Conservation (phyloP, 2,329 filamentous ascomycete genomes). For the Leptosphaerulina australis region DNA sequence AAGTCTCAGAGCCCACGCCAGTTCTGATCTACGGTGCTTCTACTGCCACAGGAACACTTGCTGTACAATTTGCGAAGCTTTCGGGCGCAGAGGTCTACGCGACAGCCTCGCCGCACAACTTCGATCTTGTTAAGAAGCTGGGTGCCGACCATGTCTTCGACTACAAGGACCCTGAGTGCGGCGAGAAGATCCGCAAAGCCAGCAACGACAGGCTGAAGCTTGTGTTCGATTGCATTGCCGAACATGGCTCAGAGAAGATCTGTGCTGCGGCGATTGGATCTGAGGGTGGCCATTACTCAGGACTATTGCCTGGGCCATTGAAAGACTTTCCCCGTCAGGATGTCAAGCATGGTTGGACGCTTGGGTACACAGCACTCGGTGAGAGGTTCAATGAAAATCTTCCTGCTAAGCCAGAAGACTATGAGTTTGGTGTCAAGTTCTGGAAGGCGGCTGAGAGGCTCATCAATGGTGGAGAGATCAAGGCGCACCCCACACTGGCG, state of each 20-base stretch:
- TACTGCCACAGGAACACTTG: slow-evolving; percentile 58
- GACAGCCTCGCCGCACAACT: slow-evolving; percentile 57
- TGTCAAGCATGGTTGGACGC: slow-evolving; percentile 51
- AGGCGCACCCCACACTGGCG: slow-evolving; percentile 40
- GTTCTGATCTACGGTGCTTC: slow-evolving; percentile 60
- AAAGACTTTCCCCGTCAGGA: slow-evolving; percentile 50
- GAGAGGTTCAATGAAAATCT: slow-evolving; percentile 45
- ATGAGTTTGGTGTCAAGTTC: slow-evolving; percentile 38
- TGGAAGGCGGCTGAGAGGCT: slow-evolving; percentile 31
- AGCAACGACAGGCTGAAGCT: slow-evolving; percentile 54
- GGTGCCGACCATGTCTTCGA: slow-evolving; percentile 59
- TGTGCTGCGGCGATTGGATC: slow-evolving; percentile 33
- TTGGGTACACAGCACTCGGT: slow-evolving; percentile 54
- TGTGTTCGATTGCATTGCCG: slow-evolving; percentile 57
- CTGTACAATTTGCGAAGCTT: slow-evolving; percentile 58
- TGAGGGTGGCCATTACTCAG: slow-evolving; percentile 27
- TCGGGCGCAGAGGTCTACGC: slow-evolving; percentile 53
- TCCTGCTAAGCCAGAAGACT: slow-evolving; percentile 36
- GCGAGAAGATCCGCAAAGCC: slow-evolving; percentile 54
- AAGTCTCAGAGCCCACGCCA: slow-evolving; percentile 45
- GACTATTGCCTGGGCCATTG: slow-evolving; percentile 21
- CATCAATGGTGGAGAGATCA: slow-evolving; percentile 40
- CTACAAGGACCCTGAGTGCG: slow-evolving; percentile 55
- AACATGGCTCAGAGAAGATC: slow-evolving; percentile 25
- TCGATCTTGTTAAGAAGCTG: slow-evolving; percentile 54